Evolutionary conservation across 257 asterid species (phyloP), one percentile per base, ranked within the genome.

Genomic region (Lavandula angustifolia): DNA sequence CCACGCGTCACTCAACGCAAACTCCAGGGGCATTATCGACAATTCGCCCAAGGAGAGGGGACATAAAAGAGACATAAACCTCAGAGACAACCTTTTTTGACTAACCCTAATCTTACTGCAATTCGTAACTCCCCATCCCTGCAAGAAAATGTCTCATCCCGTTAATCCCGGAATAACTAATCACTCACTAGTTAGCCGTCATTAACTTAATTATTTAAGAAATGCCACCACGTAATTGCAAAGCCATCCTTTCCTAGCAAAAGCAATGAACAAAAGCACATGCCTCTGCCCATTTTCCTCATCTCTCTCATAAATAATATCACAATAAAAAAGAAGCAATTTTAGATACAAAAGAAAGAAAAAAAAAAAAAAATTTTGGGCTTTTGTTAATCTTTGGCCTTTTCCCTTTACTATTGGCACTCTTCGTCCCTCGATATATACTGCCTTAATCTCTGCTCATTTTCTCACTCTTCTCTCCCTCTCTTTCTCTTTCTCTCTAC

Each of bases 1-100:
- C 62, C 80, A 73, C 79, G 65, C 68, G 80, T 65, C 76, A 41
- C 54, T 59, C 68, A 62, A 17, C 27, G 6, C 33, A 54, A 46
- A 53, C 38, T 4, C 49, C 60, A 72, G 29, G 70, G 64, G 59
- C 47, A 75, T 33, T 29, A 8, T 14, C 38, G 84, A 42, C 75
- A 75, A 6, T 75, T 71, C 50, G 5, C 6, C 10, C 9, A 5
- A 35, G 5, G 0, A 7, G 5, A 9, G 58, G 71, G 43, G 38
- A 71, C 77, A 68, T 27, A 62, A 60, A 46, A 44, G 52, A 53
- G 73, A 76, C 84, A 57, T 1, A 3, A 35, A 31, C 49, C 70
- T 38, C 31, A 9, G n/a, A 52, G 43, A 14, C 10, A 6, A 44
- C 16, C 56, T 44, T 49, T 73, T 79, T 79, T 75, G 85, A 69